These are phyloP conservation scores for Liquidambar formosana DNA, from an alignment of 164 flowering plant genomes.

Conservation along the genomic window DNA sequence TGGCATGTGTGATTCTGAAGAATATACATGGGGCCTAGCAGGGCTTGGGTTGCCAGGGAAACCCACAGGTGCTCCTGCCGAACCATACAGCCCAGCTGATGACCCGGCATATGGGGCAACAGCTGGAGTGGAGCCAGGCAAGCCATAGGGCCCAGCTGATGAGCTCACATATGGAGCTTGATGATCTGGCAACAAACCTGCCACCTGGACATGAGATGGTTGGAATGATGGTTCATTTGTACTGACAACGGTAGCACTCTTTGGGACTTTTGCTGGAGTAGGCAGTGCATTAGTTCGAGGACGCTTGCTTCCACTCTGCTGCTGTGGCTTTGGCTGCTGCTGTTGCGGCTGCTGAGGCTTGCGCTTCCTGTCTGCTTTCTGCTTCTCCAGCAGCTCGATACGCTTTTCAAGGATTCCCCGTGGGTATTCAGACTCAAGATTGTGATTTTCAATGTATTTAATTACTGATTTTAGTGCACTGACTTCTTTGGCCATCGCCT, in stretches of 20 bases:
- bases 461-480: constrained; percentile 43
- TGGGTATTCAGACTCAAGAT: constrained; percentile 52
- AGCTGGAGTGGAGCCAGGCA: constrained; percentile 15
- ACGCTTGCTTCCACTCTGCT: constrained; percentile 39
- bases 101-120: constrained; percentile 29
- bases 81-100: constrained; percentile 32
- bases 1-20: constrained; percentile 31
- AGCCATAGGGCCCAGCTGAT: constrained; percentile 27
- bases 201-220: constrained; percentile 23
- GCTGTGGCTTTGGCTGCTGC: constrained; percentile 21
- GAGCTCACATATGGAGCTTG: constrained; percentile 27
- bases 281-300: constrained; percentile 12
- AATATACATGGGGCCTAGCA: constrained; percentile 24
- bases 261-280: constrained; percentile 17
- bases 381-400: constrained; percentile 47
- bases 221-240: constrained; percentile 17
- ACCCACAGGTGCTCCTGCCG: constrained; percentile 26
- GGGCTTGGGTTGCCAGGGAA: constrained; percentile 35
- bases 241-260: constrained; percentile 8
- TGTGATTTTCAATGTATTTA: constrained; percentile 49
- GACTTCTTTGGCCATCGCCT: constrained; percentile 48
- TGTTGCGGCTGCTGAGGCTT: constrained; percentile 20
- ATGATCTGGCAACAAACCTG: constrained; percentile 31
- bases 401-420: constrained; percentile 38
- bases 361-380: constrained; percentile 44